phyloP scores from a whole-genome alignment of 2,329 filamentous ascomycete species.

The Zymoseptoria tritici region DNA sequence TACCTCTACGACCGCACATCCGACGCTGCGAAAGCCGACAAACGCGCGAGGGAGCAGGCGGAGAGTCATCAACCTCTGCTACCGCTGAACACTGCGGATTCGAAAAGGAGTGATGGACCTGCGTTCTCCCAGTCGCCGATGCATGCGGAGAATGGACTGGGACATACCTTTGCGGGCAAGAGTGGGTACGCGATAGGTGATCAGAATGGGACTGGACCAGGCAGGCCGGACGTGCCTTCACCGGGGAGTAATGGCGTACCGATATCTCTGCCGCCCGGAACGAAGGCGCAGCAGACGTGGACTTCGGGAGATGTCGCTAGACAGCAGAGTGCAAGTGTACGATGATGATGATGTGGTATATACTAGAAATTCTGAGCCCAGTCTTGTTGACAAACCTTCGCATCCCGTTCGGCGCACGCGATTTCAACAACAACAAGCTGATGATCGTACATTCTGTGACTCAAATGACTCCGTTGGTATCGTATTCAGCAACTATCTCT shows the following conservation, averaged over 20 bases:
- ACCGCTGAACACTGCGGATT: constrained; percentile 47
- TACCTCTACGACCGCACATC: constrained; percentile 94
- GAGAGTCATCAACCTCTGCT: constrained; percentile 58
- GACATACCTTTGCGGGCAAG: constrained; percentile 15
- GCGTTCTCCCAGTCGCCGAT: constrained; percentile 18
- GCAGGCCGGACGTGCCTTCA: constrained; percentile 14
- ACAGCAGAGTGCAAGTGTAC: constrained; percentile 7
- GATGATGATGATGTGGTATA: background rate
- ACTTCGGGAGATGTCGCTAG: constrained; percentile 36
- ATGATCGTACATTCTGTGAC: background rate
- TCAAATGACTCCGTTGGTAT: background rate
- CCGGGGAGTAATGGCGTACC: constrained; percentile 15
- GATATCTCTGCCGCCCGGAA: constrained; percentile 60
- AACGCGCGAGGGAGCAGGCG: constrained; percentile 57
- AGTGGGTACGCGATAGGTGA: constrained; percentile 27
- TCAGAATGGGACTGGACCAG: constrained; percentile 14
- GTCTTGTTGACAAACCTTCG: background rate
- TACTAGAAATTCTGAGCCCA: no score
- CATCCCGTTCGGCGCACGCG: background rate
- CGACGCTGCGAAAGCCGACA: constrained; percentile 80
- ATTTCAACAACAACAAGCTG: background rate
- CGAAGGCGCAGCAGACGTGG: constrained; percentile 84
- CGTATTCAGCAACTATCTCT: background rate
- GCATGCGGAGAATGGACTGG: constrained; percentile 4
- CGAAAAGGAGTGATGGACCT: constrained; percentile 28